Base-by-base conservation (phyloP, 2,329 filamentous ascomycete genomes). In the Pseudogymnoascus sp. region DNA sequence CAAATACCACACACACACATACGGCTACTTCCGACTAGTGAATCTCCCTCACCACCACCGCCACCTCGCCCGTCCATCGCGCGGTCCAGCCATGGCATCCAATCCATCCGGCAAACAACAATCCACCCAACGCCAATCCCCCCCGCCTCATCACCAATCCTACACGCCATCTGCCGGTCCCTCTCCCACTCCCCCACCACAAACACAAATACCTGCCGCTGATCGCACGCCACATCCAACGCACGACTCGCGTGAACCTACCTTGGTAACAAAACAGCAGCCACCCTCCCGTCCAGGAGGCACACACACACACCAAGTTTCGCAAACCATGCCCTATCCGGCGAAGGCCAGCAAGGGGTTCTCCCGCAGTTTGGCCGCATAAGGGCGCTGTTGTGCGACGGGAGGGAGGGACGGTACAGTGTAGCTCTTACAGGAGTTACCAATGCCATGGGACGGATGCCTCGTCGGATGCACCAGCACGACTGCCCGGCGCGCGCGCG, bases 141-240 rank as follows among this genome's bases (percentile, higher is more conserved):
- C 46, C 14, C 23, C 38, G 16, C 38, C 4, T 14, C n/a, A 53
- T 12, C 46, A 53, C 46, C 46, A 53, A 53, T 31, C 46, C 46
- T 53, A 25, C 46, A 53, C 23, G n/a, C 46, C 46, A 53, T 53
- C 46, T 53, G 25, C 46, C 46, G 46, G n/a, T 53, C 46, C 25
- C 46, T 53, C 46, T 7, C 11, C 8, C 23, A n/a, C 46, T n/a
- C 25, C 46, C 7, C 46, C 46, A 53, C 46, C 3, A n/a, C 1
- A 31, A 53, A 53, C n/a, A 53, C 46, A 53, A 53, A 53, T 53
- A 53, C 46, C 42, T 31, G 14, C 18, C 46, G 46, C 25, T 25
- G 46, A 53, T 53, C 46, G n/a, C 46, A 31, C 46, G 23, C 46
- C 46, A 11, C 46, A 53, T 31, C 14, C n/a, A 31, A 25, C 46